Base-by-base conservation (phyloP, 2,329 filamentous ascomycete genomes). In the Aspergillus brasiliensis region DNA sequence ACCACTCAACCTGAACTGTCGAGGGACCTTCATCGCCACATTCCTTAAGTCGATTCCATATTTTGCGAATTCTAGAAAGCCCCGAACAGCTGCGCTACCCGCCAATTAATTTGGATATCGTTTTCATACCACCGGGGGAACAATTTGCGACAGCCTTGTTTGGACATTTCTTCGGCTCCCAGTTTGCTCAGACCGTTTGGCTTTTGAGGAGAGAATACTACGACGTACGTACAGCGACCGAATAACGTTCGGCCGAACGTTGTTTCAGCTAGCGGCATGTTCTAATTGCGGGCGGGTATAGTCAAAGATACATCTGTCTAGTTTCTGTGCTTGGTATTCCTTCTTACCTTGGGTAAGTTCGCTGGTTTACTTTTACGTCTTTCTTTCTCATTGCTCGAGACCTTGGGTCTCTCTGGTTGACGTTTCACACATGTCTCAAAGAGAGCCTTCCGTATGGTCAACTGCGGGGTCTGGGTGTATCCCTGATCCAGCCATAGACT, bases 401-500 rank as follows among this genome's bases (percentile, higher is more conserved):
- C 23, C 11, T 54, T 49, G n/a, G 15, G 27, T 57, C 44, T 56
- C 31, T 51, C 19, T 37, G 28, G 25, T 38, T 38, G 44, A 34
- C 49, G n/a, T 47, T 59, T 42, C 42, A 49, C 46, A 51, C 57
- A 62, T 67, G 62, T 64, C 55, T 65, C 55, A 51, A 60, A 40
- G 46, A 23, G 28, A 28, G 31, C 23, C 23, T 27, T 44, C 53
- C 48, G 54, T 56, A 31, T 65, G 64, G 61, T 54, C 55, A 34
- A n/a, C 44, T 53, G 23, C 44, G 44, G 25, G 21, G 48, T 53
- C 56, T 54, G 61, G 49, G 52, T 42, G 51, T 31, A 58, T 64
- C 62, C 61, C 62, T 67, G 62, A 64, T 69, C 62, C 64, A 62
- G 25, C n/a, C 21, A n/a, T 51, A 37, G 44, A 38, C 28, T 54